A percentile compares a stretch with the other conserved stretches of the same genome.
Conservation (phyloP, 192 early-diverging fungal genomes). For the Diversispora epigaea region DNA sequence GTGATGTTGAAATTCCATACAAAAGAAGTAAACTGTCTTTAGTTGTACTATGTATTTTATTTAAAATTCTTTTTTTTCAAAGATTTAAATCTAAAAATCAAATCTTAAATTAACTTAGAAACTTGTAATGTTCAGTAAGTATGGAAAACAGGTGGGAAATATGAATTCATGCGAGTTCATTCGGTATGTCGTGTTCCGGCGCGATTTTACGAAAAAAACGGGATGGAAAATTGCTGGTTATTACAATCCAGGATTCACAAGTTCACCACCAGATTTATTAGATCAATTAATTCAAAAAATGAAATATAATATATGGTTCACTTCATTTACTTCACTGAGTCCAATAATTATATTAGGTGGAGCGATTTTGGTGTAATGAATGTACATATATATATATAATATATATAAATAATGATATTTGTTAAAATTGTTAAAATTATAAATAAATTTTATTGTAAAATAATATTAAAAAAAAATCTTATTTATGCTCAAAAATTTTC, state of each 20-base stretch:
- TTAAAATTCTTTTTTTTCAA: neutral
- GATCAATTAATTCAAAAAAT: neutral
- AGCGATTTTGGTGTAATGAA: too few relatives aligned
- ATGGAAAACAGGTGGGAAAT: slow-evolving; percentile 41
- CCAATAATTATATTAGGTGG: too few relatives aligned
- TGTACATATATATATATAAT: too few relatives aligned
- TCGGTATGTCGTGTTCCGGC: slow-evolving; percentile 72
- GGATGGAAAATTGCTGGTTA: slow-evolving; percentile 65
- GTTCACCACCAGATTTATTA: neutral
- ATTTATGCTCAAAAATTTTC: too few relatives aligned
- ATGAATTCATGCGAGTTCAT: slow-evolving; percentile 54
- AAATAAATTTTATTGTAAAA: too few relatives aligned
- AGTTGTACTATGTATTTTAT: neutral
- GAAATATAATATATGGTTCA: neutral
- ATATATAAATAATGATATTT: too few relatives aligned
- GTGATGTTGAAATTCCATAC: slow-evolving; percentile 66
- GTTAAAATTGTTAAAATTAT: too few relatives aligned
- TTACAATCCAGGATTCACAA: neutral
- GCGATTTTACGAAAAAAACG: slow-evolving; percentile 58
- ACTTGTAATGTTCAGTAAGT: slow-evolving; percentile 53
- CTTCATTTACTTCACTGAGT: too few relatives aligned
- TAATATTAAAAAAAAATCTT: too few relatives aligned
- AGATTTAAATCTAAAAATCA: neutral
- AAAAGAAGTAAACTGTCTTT: slow-evolving; percentile 50
- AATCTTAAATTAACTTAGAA: slow-evolving; percentile 36